Base-by-base conservation (phyloP, 306 rosid genomes). In the Aeschynomene evenia region DNA sequence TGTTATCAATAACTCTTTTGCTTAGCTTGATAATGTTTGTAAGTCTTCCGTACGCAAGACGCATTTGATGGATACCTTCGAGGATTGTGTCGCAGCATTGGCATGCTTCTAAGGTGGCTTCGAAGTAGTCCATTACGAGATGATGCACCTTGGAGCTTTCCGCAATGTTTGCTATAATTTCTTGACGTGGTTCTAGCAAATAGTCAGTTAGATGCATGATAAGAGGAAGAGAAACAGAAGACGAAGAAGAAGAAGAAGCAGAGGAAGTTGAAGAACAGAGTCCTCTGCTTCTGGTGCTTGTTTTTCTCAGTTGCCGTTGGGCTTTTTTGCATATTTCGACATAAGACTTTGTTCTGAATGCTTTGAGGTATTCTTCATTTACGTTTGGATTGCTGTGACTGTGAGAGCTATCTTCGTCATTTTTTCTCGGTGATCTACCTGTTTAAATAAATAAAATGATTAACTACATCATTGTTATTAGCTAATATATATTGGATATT, bases 281-380 rank as follows among this genome's bases (percentile, higher is more conserved):
- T 13, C 34, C 23, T 34, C 14, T 54, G 7, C 6, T n/a, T n/a
- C n/a, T 49, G 24, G 15, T 40, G 12, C 43, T 52, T 33, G 42
- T 34, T 22, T 43, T 59, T 71, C 31, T 19, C 29, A 42, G 28
- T 26, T 56, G 60, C 31, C 16, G 58, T 33, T 78, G 82, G 6
- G 70, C 78, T 79, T 79, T 80, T 61, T 78, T 85, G 78, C 84
- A 81, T 65, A 92, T 87, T 54, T 92, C 96, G 15, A 79, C 66
- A 50, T 81, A 89, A 12, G 98, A 92, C 10, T 83, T 87, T 51
- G 98, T 85, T 80, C 96, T 78, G 76, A 92, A 86, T 73, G 89
- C 84, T 73, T 78, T 53, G 33, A 65, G 12, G 79, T 92, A 92
- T 62, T 92, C 96, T 51, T 84, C 82, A 54, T 84, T 80, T n/a